Conservation (phyloP, 2,329 filamentous ascomycete genomes). For the Fusarium avenaceum region DNA sequence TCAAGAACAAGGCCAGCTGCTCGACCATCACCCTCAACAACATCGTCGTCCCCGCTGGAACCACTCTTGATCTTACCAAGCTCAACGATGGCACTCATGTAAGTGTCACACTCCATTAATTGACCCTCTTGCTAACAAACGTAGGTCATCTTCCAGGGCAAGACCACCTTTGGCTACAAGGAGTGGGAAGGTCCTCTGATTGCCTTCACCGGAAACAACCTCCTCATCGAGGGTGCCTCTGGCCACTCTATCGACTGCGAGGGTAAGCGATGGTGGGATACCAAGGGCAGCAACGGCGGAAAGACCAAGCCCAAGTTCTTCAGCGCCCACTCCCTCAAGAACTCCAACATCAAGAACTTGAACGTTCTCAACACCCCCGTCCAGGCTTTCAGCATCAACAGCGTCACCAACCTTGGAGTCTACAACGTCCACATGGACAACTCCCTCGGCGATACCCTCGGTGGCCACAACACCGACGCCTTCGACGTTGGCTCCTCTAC, state of each 20-base stretch:
- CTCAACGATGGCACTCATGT: slow-evolving; percentile 63
- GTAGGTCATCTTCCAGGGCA: slow-evolving; percentile 71
- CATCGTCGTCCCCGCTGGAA: slow-evolving; percentile 69
- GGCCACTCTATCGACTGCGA: slow-evolving; percentile 67
- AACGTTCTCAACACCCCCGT: slow-evolving; percentile 59
- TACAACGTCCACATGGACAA: slow-evolving; percentile 57
- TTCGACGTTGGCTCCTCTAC: slow-evolving; percentile 68
- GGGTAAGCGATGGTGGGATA: slow-evolving; percentile 72
- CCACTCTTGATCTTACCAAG: slow-evolving; percentile 69
- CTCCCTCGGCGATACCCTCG: slow-evolving; percentile 53
- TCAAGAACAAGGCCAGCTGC: slow-evolving; percentile 64
- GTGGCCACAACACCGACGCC: slow-evolving; percentile 68
- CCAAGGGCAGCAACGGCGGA: slow-evolving; percentile 70
- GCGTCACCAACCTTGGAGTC: slow-evolving; percentile 53
- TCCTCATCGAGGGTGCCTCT: slow-evolving; percentile 65
- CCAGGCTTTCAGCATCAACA: slow-evolving; percentile 59
- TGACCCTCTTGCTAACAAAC: not conserved
- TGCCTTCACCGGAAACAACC: slow-evolving; percentile 68
- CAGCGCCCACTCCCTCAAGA: slow-evolving; percentile 58
- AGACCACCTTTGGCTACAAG: slow-evolving; percentile 75
- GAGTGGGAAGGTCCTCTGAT: slow-evolving; percentile 76
- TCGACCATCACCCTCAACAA: slow-evolving; percentile 66
- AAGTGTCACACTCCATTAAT: not conserved
- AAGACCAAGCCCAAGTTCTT: slow-evolving; percentile 74
- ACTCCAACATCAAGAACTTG: slow-evolving; percentile 56